Conservation (phyloP, 2,329 filamentous ascomycete genomes). For the Dactylellina cionopaga region DNA sequence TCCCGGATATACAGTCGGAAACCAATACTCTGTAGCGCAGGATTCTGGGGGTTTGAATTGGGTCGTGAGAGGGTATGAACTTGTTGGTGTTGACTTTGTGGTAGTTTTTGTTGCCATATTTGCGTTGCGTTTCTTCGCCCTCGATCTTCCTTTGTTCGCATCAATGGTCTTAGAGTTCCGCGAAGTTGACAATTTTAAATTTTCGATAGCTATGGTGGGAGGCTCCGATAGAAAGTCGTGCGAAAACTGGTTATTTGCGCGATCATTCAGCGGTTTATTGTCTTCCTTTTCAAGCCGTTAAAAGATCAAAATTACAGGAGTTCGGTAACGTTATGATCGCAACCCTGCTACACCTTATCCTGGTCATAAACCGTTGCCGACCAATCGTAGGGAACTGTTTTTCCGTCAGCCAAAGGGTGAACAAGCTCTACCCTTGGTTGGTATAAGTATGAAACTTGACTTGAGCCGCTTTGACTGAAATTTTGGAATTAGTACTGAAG, state of each 20-base stretch:
- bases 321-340: slow-evolving; percentile 42
- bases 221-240: background rate
- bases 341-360: background rate
- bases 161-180: too few species aligned
- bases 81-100: slow-evolving; percentile 16
- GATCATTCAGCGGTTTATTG: background rate
- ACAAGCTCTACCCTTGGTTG: background rate
- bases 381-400: slow-evolving; percentile 12
- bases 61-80: slow-evolving; percentile 40
- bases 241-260: background rate
- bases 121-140: too few species aligned
- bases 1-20: background rate
- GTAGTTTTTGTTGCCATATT: slow-evolving; percentile 16
- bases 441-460: slow-evolving; percentile 21
- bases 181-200: too few species aligned
- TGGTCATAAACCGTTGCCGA: background rate
- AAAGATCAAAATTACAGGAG: slow-evolving; percentile 44
- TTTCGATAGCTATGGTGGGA: background rate
- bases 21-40: slow-evolving; percentile 20
- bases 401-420: background rate
- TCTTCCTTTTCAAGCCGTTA: slow-evolving; percentile 31
- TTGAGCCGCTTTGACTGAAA: background rate
- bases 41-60: slow-evolving; percentile 29
- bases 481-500: too few species aligned
- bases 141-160: too few species aligned